These are phyloP conservation scores for Sisymbrium irio DNA, from an alignment of 345 rosid genomes.

Conservation along the genomic window DNA sequence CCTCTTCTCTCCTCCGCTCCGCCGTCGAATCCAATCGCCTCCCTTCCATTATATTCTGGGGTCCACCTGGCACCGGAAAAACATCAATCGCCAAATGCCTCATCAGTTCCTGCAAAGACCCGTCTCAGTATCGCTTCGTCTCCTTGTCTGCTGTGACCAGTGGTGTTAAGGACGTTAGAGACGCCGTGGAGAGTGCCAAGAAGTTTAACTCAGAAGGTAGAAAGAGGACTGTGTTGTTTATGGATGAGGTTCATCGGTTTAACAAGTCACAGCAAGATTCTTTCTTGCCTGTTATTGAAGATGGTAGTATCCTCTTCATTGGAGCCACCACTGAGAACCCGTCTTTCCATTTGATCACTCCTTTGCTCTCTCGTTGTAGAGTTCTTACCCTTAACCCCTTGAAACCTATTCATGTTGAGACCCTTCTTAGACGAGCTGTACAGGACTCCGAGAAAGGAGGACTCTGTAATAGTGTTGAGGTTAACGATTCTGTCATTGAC, in stretches of 20 bases:
- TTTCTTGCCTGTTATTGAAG: slow-evolving; percentile 82
- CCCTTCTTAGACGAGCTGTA: slow-evolving; percentile 55
- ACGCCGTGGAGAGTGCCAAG: slow-evolving; percentile 65
- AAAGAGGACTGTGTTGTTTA: slow-evolving; percentile 64
- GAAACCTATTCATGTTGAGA: slow-evolving; percentile 50
- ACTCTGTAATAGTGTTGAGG: slow-evolving; percentile 38
- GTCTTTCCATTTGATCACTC: slow-evolving; percentile 75
- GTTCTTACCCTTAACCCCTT: slow-evolving; percentile 63
- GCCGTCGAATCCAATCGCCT: slow-evolving; percentile 54
- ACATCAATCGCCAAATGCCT: slow-evolving; percentile 75
- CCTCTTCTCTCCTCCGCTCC: slow-evolving; percentile 53
- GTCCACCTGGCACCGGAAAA: slow-evolving; percentile 91
- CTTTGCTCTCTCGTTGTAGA: slow-evolving; percentile 71
- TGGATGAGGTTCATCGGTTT: slow-evolving; percentile 84
- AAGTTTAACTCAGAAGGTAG: slow-evolving; percentile 39
- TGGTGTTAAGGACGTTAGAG: slow-evolving; percentile 84
- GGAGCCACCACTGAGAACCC: slow-evolving; percentile 96
- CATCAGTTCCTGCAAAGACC: slow-evolving; percentile 42
- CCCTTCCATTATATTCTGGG: slow-evolving; percentile 81
- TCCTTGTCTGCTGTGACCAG: slow-evolving; percentile 65
- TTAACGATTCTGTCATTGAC: slow-evolving; percentile 45
- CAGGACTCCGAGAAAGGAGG: slow-evolving; percentile 52
- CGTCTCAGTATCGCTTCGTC: slow-evolving; percentile 50
- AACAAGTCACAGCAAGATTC: slow-evolving; percentile 85
- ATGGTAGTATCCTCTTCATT: slow-evolving; percentile 72